Conservation (phyloP, 2,329 filamentous ascomycete species). For the Neonectria faginata region DNA sequence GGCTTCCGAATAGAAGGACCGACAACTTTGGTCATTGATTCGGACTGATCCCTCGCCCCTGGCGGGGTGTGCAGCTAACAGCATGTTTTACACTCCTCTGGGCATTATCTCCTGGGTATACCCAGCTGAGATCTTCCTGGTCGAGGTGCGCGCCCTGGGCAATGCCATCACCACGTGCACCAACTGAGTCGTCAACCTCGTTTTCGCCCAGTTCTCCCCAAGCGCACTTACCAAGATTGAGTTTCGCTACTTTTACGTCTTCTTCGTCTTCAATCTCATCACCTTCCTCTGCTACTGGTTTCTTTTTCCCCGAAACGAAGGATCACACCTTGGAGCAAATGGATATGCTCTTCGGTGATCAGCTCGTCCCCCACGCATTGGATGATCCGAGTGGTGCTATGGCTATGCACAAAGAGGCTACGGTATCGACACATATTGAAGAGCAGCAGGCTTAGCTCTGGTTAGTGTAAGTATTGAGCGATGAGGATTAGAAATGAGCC, state of each 20-base stretch:
- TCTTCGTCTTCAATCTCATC: slow-evolving; percentile 43
- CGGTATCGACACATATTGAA: slow-evolving; percentile 15
- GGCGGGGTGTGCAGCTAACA: slow-evolving; percentile 16
- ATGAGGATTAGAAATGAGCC: not conserved
- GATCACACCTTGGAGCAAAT: slow-evolving; percentile 29
- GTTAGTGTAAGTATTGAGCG: not conserved
- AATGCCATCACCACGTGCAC: slow-evolving; percentile 47
- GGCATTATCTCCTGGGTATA: slow-evolving; percentile 59
- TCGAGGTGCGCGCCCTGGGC: slow-evolving; percentile 48
- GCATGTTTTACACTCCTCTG: slow-evolving; percentile 46
- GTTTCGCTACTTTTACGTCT: slow-evolving; percentile 58
- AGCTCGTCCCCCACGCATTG: slow-evolving; percentile 31
- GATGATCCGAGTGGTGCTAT: slow-evolving; percentile 27
- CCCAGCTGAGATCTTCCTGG: slow-evolving; percentile 55
- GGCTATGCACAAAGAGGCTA: slow-evolving; percentile 27
- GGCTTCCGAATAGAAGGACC: slow-evolving; percentile 1
- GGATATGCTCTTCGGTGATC: slow-evolving; percentile 30
- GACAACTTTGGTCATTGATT: slow-evolving; percentile 6
- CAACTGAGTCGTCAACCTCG: slow-evolving; percentile 52
- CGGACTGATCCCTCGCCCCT: slow-evolving; percentile 2
- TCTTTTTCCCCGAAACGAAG: slow-evolving; percentile 32
- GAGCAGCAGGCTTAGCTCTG: slow-evolving; percentile 12
- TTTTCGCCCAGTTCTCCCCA: slow-evolving; percentile 63
- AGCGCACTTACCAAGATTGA: slow-evolving; percentile 55
- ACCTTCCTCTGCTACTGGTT: slow-evolving; percentile 39